Percentiles rank a stretch among this genome's conserved stretches.
phyloP scores from a whole-genome alignment of 1,284 basidiomycete species.

The Mrakiaceae sp. region DNA sequence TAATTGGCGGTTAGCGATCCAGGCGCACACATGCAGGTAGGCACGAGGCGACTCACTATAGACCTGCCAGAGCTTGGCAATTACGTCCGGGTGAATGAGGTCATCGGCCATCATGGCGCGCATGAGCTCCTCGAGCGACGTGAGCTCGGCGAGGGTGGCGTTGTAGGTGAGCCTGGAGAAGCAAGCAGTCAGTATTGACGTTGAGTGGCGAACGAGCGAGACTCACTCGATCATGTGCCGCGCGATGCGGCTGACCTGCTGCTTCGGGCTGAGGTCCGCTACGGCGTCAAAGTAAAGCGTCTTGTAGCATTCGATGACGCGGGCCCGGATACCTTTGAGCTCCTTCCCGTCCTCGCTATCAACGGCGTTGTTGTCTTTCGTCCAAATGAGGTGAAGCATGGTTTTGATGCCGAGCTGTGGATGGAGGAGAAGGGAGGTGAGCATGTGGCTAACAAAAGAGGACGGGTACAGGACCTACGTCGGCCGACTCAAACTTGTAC shows the following conservation, averaged over 20 bases:
- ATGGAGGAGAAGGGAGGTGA: neutral
- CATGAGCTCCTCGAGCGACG: conserved; percentile 92
- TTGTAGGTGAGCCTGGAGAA: conserved; percentile 63
- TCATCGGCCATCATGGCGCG: conserved; percentile 78
- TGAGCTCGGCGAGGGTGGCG: conserved; percentile 87
- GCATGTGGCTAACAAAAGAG: neutral
- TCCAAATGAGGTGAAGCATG: conserved; percentile 97
- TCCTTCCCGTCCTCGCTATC: conserved; percentile 61
- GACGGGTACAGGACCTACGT: conserved; percentile 39
- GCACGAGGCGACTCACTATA: conserved; percentile 58
- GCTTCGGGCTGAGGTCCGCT: conserved; percentile 54
- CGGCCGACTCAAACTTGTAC: conserved; percentile 67
- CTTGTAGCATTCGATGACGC: conserved; percentile 82
- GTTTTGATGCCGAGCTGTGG: conserved; percentile 69
- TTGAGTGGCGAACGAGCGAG: neutral
- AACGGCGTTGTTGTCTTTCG: conserved; percentile 80
- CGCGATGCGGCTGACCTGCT: conserved; percentile 86
- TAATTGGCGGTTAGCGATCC: neutral
- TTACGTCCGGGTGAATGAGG: conserved; percentile 71
- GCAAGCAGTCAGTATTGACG: neutral
- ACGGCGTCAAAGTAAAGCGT: conserved; percentile 79
- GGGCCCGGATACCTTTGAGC: conserved; percentile 74
- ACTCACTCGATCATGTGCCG: conserved; percentile 93
- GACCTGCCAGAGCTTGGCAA: conserved; percentile 87
- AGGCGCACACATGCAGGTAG: no score